Evolutionary conservation across 768 basidiomycete genomes (phyloP).

Genomic region (Lentinus brumalis): DNA sequence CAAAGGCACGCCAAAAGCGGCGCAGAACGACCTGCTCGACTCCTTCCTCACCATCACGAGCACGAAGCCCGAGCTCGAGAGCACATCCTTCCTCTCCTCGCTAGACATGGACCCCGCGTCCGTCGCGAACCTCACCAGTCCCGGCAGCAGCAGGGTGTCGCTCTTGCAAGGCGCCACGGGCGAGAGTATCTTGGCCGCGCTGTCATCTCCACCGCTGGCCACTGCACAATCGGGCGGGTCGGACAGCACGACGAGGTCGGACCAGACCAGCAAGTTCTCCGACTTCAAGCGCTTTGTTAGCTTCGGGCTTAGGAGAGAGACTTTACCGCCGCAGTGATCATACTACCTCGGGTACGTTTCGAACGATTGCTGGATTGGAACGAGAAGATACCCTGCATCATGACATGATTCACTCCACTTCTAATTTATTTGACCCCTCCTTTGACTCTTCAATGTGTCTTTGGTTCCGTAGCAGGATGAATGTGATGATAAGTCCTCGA

Average conservation of each 20-base stretch:
- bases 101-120: constrained; percentile 93
- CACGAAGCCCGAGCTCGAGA: constrained; percentile 84
- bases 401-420: too few species aligned
- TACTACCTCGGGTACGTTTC: too few species aligned
- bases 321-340: constrained; percentile 21
- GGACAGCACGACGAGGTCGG: constrained; percentile 49
- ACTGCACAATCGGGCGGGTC: constrained; percentile 62
- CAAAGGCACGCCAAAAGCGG: constrained; percentile 84
- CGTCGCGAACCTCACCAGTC: constrained; percentile 60
- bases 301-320: constrained; percentile 82
- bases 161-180: constrained; percentile 42
- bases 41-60: constrained; percentile 92
- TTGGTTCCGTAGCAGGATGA: too few species aligned
- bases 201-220: constrained; percentile 63
- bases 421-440: too few species aligned
- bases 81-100: constrained; percentile 88
- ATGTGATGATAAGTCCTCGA: too few species aligned
- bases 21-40: constrained; percentile 90
- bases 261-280: constrained; percentile 62
- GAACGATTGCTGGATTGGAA: too few species aligned
- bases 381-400: too few species aligned
- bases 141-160: constrained; percentile 62
- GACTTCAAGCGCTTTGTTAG: constrained; percentile 88
- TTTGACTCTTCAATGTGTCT: too few species aligned
- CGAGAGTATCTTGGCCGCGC: constrained; percentile 61